phyloP scores from a whole-genome alignment of 352 stramenopile species.

The Phytophthora fragariaefolia region DNA sequence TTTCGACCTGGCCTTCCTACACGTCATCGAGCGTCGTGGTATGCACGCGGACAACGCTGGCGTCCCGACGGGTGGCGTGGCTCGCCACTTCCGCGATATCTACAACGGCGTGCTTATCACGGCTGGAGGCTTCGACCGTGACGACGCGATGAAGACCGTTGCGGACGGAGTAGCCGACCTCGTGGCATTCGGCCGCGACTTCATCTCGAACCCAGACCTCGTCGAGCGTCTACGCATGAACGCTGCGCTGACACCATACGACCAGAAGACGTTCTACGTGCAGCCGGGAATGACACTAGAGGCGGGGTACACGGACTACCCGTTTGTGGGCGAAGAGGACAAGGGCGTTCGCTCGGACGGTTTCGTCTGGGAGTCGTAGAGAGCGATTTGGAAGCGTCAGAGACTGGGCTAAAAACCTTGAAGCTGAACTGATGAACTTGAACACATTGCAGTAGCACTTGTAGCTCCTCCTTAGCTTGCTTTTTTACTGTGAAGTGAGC shows the following conservation, averaged over 20 bases:
- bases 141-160: conserved; percentile 48
- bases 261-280: conserved; percentile 50
- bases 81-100: conserved; percentile 43
- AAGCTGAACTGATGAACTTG: too few relatives aligned
- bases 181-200: conserved; percentile 55
- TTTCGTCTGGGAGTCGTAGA: too few relatives aligned
- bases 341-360: too few relatives aligned
- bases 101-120: conserved; percentile 70
- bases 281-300: conserved; percentile 25
- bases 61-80: conserved; percentile 36
- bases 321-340: conserved; percentile 17
- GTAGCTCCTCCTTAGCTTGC: too few relatives aligned
- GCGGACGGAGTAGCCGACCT: conserved; percentile 51
- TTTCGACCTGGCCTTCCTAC: conserved; percentile 56
- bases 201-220: conserved; percentile 56
- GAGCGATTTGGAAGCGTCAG: background rate
- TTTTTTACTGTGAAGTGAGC: background rate
- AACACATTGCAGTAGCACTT: too few relatives aligned
- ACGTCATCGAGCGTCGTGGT: conserved; percentile 55
- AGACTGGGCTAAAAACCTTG: background rate
- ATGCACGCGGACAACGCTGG: conserved; percentile 36
- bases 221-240: conserved; percentile 54
- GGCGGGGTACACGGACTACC: conserved; percentile 60
- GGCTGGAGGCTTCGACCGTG: conserved; percentile 44
- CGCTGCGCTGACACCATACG: conserved; percentile 44